These are phyloP conservation scores for Microbotryomycetes sp. DNA, from an alignment of 1,284 basidiomycete species.

Conservation along the genomic window DNA sequence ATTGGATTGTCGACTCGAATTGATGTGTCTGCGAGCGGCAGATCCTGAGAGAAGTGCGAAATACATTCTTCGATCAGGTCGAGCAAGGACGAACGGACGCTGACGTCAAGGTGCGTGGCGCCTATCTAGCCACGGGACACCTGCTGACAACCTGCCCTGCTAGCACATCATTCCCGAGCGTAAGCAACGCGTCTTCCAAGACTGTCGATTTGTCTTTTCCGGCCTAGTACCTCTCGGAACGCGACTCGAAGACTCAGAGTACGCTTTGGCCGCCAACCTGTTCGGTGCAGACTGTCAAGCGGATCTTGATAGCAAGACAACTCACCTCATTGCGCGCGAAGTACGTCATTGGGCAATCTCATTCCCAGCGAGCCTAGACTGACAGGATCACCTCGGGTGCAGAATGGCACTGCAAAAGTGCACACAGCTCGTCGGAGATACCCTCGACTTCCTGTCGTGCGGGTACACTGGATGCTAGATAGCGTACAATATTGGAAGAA, in stretches of 20 bases:
- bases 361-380: constrained; percentile 9
- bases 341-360: constrained; percentile 44
- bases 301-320: constrained; percentile 60
- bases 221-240: constrained; percentile 79
- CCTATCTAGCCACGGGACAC: neutral
- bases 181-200: constrained; percentile 65
- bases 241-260: constrained; percentile 53
- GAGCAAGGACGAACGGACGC: constrained; percentile 9
- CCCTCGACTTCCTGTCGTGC: constrained; percentile 70
- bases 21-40: constrained; percentile 39
- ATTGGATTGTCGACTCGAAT: neutral
- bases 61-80: constrained; percentile 54
- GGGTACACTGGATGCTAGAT: constrained; percentile 80
- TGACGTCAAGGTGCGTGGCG: constrained; percentile 6
- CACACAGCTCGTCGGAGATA: constrained; percentile 56
- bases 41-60: constrained; percentile 71
- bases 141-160: neutral
- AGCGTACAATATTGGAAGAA: constrained; percentile 71
- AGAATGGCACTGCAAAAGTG: constrained; percentile 86
- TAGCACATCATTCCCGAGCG: constrained; percentile 75
- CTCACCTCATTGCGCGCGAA: constrained; percentile 86
- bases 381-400: constrained; percentile 6
- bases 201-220: constrained; percentile 79
- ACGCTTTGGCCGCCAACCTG: constrained; percentile 77
- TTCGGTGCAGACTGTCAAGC: constrained; percentile 79